phyloP scores from a whole-genome alignment of 768 basidiomycete genomes.

The Boletus rubescentipes region DNA sequence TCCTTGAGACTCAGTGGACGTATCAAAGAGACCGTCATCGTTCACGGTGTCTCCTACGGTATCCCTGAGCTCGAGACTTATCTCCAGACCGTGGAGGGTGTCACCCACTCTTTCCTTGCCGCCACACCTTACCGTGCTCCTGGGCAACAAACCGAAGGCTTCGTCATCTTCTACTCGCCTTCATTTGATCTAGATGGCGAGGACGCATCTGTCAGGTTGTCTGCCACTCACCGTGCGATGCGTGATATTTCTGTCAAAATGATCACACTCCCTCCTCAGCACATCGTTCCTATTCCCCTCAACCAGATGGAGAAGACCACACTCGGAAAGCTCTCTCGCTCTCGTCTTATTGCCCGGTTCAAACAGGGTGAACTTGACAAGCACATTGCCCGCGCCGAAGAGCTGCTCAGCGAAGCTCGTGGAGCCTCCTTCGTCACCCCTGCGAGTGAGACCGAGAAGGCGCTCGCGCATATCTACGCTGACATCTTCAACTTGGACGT shows the following conservation, averaged over 20 bases:
- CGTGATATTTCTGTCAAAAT: conserved; percentile 30
- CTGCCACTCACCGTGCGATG: conserved; percentile 30
- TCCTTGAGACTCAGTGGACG: conserved; percentile 39
- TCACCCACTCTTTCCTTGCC: conserved; percentile 35
- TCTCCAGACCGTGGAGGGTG: conserved; percentile 39
- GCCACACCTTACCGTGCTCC: conserved; percentile 40
- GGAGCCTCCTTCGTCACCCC: conserved; percentile 22
- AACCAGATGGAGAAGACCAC: conserved; percentile 44
- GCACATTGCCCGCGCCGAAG: conserved; percentile 30
- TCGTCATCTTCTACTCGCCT: conserved; percentile 42
- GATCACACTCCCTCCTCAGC: conserved; percentile 36
- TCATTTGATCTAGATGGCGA: conserved; percentile 23
- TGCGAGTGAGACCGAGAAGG: conserved; percentile 27
- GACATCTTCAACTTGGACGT: conserved; percentile 30
- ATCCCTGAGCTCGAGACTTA: conserved; percentile 39
- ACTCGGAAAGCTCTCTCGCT: conserved; percentile 45
- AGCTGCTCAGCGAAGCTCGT: conserved; percentile 23
- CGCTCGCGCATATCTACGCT: conserved; percentile 31
- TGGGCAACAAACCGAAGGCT: conserved; percentile 42
- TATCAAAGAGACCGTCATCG: conserved; percentile 43
- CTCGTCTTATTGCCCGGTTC: conserved; percentile 36
- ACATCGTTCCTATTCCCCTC: conserved; percentile 38
- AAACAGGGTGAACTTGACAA: conserved; percentile 34
- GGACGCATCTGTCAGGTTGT: conserved; percentile 26
- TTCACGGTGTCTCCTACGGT: conserved; percentile 44